Evolutionary conservation across 495 filamentous ascomycete species (phyloP), one percentile per base, ranked within the genome.

Genomic region (Ramalina peruviana): DNA sequence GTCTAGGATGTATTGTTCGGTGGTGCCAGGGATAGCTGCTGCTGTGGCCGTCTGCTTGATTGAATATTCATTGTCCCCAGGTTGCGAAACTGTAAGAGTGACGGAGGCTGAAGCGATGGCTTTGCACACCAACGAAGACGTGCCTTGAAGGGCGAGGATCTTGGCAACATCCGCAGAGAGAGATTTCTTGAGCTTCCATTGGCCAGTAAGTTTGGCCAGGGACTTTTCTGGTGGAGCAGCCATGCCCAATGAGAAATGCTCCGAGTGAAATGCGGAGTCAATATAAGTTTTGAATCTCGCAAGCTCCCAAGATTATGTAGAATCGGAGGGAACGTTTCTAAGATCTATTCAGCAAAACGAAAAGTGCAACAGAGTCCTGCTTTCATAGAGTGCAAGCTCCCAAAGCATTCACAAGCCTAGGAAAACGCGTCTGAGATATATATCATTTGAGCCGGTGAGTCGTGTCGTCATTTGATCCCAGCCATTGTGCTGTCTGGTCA

Each of bases 1-100:
- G 72, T 88, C 80, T 12, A 86, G 63, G 39, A 62, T 72, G 43
- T 83, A 79, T 36, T 67, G 62, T 69, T 87, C 82, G 16, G 72
- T 68, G 15, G 80, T 78, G 48, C 79, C 81, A 58, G 71, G 74
- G 45, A 85, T 65, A 36, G 79, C 80, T 48, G 78, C 82, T n/a
- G 49, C 56, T 16, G 79, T 80, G 19, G 70, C 70, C 7, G 70
- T 71, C 65, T 87, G 85, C n/a, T 75, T 67, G 58, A 87, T 82
- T 61, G 83, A 76, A 61, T 86, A 74, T 30, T 50, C 49, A 26
- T 48, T 16, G n/a, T 36, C n/a, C 4, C 11, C 38, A 5, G 53
- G 53, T 38, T 56, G 53, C 6, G 44, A 26, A 20, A 56, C 51
- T 4, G 46, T 58, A 0, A 54, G 43, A 12, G 49, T 58, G 26